These are phyloP conservation scores for Acacia confusa DNA, from an alignment of 306 rosid genomes.

Conservation along the genomic window DNA sequence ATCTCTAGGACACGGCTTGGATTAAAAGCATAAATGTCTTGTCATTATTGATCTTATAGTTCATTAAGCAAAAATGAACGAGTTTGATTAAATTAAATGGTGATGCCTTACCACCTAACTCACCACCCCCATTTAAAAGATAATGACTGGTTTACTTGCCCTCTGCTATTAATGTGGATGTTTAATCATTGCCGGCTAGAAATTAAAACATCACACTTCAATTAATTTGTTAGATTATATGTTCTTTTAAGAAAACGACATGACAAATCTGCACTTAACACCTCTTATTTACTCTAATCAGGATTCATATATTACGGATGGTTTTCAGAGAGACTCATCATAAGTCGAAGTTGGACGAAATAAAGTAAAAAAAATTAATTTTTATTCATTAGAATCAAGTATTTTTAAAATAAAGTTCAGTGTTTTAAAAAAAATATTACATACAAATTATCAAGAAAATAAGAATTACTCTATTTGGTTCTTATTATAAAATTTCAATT, in stretches of 20 bases:
- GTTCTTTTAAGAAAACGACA: not conserved
- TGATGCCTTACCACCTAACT: conserved; percentile 4
- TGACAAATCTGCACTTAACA: not conserved
- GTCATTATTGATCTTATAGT: conserved; percentile 22
- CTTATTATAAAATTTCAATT: too few species aligned
- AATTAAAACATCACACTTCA: not conserved
- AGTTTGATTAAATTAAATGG: conserved; percentile 7
- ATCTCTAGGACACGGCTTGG: conserved; percentile 31
- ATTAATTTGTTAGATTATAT: not conserved
- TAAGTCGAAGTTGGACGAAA: not conserved
- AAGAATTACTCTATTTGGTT: too few species aligned
- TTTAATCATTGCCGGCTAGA: not conserved
- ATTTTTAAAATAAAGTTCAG: not conserved
- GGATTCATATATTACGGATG: not conserved
- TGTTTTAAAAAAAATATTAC: not conserved
- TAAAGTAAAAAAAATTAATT: not conserved
- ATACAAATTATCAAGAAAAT: not conserved
- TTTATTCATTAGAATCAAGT: not conserved
- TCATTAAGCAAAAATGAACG: conserved; percentile 22
- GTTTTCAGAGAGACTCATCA: not conserved
- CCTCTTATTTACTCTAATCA: not conserved
- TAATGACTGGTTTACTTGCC: not conserved
- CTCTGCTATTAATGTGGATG: not conserved
- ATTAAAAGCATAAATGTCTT: conserved; percentile 30
- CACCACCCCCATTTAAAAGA: not conserved